Percentiles rank a stretch among this genome's conserved stretches.
These are phyloP conservation scores for Trifolium dubium DNA, from an alignment of 306 rosid species.

Conservation along the genomic window DNA sequence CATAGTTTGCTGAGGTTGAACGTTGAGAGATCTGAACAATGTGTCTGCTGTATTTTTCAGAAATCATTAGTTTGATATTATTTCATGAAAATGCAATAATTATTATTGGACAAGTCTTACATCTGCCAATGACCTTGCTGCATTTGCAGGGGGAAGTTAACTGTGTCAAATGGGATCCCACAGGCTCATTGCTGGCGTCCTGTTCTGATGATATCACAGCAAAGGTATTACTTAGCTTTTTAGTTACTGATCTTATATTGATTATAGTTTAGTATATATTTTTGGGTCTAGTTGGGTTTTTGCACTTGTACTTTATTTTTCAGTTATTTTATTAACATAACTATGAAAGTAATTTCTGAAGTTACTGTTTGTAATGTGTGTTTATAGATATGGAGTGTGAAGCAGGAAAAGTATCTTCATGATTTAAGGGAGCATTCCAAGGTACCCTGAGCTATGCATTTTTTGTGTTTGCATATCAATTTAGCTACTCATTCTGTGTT, in stretches of 20 bases:
- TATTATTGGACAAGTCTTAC: constrained; percentile 24
- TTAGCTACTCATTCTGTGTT: constrained; percentile 15
- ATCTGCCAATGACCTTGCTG: constrained; percentile 38
- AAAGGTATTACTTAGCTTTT: constrained; percentile 59
- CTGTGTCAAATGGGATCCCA: constrained; percentile 99
- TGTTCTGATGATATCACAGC: constrained; percentile 95
- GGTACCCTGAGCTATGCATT: constrained; percentile 51
- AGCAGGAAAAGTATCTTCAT: constrained; percentile 81
- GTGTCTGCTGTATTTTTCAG: background rate
- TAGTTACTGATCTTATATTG: constrained; percentile 8
- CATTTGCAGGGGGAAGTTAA: constrained; percentile 86
- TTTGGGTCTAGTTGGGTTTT: background rate
- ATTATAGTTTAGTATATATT: background rate
- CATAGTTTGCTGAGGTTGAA: constrained; percentile 30
- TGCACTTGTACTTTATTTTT: background rate
- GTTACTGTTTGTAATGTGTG: background rate
- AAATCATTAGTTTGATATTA: constrained; percentile 5
- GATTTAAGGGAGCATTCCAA: constrained; percentile 91
- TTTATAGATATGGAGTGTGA: constrained; percentile 92
- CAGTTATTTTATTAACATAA: background rate
- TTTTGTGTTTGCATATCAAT: constrained; percentile 27
- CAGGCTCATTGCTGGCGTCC: constrained; percentile 86
- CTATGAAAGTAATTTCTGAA: constrained; percentile 11
- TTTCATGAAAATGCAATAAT: constrained; percentile 20
- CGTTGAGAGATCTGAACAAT: constrained; percentile 10